A percentile compares a stretch with the other conserved stretches of the same genome.
Conservation (phyloP, 176 grass and related monocot genomes). For the Bromus sterilis region DNA sequence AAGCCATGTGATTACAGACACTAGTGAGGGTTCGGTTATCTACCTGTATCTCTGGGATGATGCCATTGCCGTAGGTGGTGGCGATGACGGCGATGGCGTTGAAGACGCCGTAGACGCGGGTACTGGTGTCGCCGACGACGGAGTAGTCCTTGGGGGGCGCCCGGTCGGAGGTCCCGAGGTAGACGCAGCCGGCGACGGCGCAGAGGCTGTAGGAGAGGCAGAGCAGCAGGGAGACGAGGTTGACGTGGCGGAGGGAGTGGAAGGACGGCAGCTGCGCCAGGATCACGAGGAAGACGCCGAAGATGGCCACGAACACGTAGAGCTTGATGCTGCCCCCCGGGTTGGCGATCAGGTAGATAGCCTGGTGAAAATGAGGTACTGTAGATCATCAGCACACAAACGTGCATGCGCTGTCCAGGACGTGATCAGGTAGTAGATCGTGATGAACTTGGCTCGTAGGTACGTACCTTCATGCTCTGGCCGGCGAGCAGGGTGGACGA, state of each 20-base stretch:
- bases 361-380: conserved; percentile 16
- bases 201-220: conserved; percentile 75
- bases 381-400: background rate
- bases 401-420: background rate
- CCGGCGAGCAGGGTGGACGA: conserved; percentile 61
- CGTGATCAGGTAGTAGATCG: background rate
- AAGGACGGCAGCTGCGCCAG: conserved; percentile 82
- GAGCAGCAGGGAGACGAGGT: conserved; percentile 64
- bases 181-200: conserved; percentile 70
- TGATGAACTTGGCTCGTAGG: background rate
- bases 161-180: conserved; percentile 43
- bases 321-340: conserved; percentile 68
- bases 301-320: conserved; percentile 76
- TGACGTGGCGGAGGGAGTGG: conserved; percentile 84
- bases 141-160: conserved; percentile 62
- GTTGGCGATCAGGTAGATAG: conserved; percentile 60
- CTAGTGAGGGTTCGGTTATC: background rate
- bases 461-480: conserved; percentile 76
- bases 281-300: conserved; percentile 59
- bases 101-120: conserved; percentile 64
- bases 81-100: conserved; percentile 78
- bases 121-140: conserved; percentile 24
- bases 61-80: conserved; percentile 84
- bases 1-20: too few relatives aligned
- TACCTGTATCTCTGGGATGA: conserved; percentile 91